Evolutionary conservation across 352 stramenopile genomes (phyloP), one percentile per base, ranked within the genome.

Genomic region (Pythium apleroticum): DNA sequence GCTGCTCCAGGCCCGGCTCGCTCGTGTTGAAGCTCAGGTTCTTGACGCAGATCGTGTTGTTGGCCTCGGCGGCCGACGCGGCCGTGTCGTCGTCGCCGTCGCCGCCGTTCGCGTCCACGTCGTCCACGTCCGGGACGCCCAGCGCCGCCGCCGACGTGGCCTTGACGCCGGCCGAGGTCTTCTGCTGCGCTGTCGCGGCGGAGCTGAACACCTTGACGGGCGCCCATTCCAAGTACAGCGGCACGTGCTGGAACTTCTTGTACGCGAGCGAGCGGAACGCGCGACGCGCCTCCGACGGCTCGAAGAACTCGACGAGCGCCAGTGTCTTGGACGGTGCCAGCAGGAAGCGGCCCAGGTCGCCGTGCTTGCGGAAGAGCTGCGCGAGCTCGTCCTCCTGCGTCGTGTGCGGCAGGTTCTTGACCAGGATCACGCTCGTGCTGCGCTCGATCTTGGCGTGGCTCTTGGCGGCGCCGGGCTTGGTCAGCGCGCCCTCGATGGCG

Each of bases 191-290:
- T 11, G 25, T 71, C 53, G 63, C 70, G 33, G 74, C 52, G 2
- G 69, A 62, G 20, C 73, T 89, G 55, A 96, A 90, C 49, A 96
- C 83, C 56, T 93, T 93, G 8, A 91, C 73, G 3, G 97, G 97
- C 28, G 97, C 97, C 96, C 97, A 99, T 75, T 99, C 98, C 14
- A 99, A 75, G 71, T 99, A 99, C 1, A 99, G 76, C 50, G 97
- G 98, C 35, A 99, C 95, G 65, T 98, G 88, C 74, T 99, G 96
- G 73, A 98, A 99, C 66, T 98, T 96, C 56, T 95, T 97, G 82
- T 99, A 99, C n/a, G 97, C 97, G 27, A 99, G 75, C 59, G 89
- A 95, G 17, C 93, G 92, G 75, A 99, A 99, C 24, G 97, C 97
- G 55, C 89, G 91, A 53, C 96, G 95, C 17, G 98, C 97, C 73